These are phyloP conservation scores for Fusarium stilboides DNA, from an alignment of 2,329 filamentous ascomycete species.

Conservation along the genomic window DNA sequence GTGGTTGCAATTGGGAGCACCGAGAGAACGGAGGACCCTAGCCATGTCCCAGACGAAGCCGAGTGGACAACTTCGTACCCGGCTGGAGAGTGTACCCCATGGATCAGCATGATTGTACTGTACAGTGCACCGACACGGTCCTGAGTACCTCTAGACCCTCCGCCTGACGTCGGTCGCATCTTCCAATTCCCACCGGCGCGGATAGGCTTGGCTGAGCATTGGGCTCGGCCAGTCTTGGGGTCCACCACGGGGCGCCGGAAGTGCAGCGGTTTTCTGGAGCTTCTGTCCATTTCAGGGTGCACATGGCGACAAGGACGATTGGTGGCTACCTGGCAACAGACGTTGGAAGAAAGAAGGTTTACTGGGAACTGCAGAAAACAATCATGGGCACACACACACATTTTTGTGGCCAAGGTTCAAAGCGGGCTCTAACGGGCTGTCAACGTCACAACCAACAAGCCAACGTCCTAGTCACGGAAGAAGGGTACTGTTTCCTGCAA, in stretches of 20 bases:
- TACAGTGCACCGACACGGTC: constrained; percentile 45
- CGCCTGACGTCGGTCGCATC: constrained; percentile 38
- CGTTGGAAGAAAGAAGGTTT: constrained; percentile 22
- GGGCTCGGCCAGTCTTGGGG: constrained; percentile 35
- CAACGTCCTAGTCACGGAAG: constrained; percentile 34
- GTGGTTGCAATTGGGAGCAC: constrained; percentile 39
- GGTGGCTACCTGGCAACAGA: constrained; percentile 24
- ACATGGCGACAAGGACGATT: constrained; percentile 29
- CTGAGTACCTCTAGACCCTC: constrained; percentile 38
- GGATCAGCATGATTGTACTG: constrained; percentile 12
- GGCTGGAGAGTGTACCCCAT: constrained; percentile 21
- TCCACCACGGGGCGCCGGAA: constrained; percentile 36
- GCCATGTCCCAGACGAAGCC: constrained; percentile 31
- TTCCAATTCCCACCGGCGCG: constrained; percentile 38
- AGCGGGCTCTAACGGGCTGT: constrained; percentile 21
- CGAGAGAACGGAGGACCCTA: constrained; percentile 43
- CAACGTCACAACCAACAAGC: constrained; percentile 31
- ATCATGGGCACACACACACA: constrained; percentile 2
- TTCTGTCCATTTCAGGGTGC: constrained; percentile 19
- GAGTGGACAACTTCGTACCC: constrained; percentile 37
- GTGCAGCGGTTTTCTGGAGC: constrained; percentile 21
- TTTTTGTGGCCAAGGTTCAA: constrained; percentile 12
- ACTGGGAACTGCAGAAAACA: constrained; percentile 15
- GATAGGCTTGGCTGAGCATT: constrained; percentile 39
- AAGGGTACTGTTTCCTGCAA: constrained; percentile 28